Evolutionary conservation across 768 basidiomycete species (phyloP).

Genomic region (Lepiota brunneoincarnata): DNA sequence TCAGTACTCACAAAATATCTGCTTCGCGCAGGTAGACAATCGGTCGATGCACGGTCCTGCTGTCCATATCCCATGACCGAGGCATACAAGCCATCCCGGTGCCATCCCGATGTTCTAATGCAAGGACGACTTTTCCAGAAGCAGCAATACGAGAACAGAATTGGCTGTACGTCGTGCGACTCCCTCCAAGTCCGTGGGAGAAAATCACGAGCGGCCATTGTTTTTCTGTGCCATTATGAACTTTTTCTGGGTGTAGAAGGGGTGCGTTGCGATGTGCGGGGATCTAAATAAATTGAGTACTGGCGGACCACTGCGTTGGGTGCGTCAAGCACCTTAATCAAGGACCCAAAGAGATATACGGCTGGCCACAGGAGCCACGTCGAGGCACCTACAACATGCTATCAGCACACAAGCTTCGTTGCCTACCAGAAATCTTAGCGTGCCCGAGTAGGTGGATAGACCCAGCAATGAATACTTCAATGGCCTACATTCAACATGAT

Average conservation of each 20-base stretch:
- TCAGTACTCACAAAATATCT: slow-evolving; percentile 48
- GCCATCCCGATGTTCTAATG: slow-evolving; percentile 84
- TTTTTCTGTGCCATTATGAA: slow-evolving; percentile 9
- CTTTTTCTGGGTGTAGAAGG: slow-evolving; percentile 36
- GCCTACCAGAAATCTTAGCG: background rate
- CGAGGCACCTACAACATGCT: slow-evolving; percentile 26
- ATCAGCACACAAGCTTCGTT: background rate
- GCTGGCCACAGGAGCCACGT: slow-evolving; percentile 47
- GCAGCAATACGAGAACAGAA: slow-evolving; percentile 72
- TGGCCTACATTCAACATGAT: slow-evolving; percentile 31
- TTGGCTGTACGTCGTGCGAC: slow-evolving; percentile 71
- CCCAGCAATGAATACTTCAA: slow-evolving; percentile 44
- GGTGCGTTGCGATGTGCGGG: slow-evolving; percentile 57
- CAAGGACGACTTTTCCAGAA: slow-evolving; percentile 76
- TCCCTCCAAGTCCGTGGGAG: slow-evolving; percentile 81
- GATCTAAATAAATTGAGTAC: slow-evolving; percentile 33
- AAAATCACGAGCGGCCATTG: slow-evolving; percentile 82
- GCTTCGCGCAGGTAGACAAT: slow-evolving; percentile 53
- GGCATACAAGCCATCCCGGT: slow-evolving; percentile 54
- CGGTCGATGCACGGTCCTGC: slow-evolving; percentile 23
- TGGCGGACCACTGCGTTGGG: background rate
- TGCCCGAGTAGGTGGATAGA: slow-evolving; percentile 49
- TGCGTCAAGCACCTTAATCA: slow-evolving; percentile 38
- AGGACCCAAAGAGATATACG: slow-evolving; percentile 46
- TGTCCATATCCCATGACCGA: slow-evolving; percentile 28